These are phyloP conservation scores for Carpinus fangiana DNA, from an alignment of 306 rosid species.

Conservation along the genomic window DNA sequence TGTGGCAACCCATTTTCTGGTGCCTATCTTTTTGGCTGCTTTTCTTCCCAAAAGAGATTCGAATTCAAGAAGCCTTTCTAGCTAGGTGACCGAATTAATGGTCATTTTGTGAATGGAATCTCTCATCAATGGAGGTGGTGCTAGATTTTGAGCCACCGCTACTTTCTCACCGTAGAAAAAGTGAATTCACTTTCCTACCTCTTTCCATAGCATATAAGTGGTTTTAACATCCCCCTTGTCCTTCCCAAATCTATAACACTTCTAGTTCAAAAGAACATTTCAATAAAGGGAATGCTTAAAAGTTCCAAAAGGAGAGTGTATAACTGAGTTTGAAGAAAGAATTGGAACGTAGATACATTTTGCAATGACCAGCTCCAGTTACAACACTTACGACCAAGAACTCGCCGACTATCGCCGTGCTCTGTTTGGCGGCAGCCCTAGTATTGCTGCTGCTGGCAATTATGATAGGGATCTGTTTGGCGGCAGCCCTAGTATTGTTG, in stretches of 20 bases:
- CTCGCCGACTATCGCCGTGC: conserved; percentile 7
- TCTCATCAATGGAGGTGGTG: neutral
- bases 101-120: conserved; percentile 28
- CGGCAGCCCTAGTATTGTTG: neutral
- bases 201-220: conserved; percentile 16
- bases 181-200: conserved; percentile 6
- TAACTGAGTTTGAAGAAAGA: neutral
- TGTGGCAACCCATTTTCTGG: conserved; percentile 7
- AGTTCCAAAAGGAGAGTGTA: neutral
- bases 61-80: neutral
- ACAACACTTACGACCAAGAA: neutral
- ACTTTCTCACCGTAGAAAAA: neutral
- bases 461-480: too few species aligned
- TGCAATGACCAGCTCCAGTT: conserved; percentile 6
- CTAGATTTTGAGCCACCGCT: neutral
- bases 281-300: neutral
- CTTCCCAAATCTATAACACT: neutral
- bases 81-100: neutral
- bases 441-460: too few species aligned
- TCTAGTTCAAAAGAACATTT: neutral
- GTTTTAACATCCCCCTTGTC: conserved; percentile 3
- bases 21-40: conserved; percentile 17
- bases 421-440: neutral
- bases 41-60: conserved; percentile 24
- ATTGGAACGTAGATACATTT: conserved; percentile 1